phyloP scores from a whole-genome alignment of 2,329 filamentous ascomycete species.

The Aspergillus proliferans region DNA sequence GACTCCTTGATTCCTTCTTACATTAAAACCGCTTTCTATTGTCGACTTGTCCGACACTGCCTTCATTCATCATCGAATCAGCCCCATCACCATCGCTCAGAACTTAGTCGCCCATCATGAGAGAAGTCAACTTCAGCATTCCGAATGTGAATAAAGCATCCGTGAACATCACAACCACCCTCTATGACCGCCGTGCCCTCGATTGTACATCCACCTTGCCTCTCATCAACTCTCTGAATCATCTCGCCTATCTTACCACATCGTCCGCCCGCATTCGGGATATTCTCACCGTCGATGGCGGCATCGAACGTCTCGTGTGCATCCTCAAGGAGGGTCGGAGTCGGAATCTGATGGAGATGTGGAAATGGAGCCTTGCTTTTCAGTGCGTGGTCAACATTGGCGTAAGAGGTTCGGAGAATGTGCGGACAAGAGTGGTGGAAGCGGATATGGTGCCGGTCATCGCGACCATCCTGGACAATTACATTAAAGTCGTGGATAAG shows the following conservation, averaged over 20 bases:
- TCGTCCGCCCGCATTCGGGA: slow-evolving; percentile 96
- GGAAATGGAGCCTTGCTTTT: slow-evolving; percentile 99
- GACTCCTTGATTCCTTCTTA: not conserved
- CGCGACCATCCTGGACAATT: slow-evolving; percentile 95
- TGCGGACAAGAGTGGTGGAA: slow-evolving; percentile 91
- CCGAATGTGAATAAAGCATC: slow-evolving; percentile 99
- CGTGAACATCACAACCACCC: slow-evolving; percentile 94
- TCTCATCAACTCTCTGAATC: slow-evolving; percentile 97
- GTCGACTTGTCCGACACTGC: no score
- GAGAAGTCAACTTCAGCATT: slow-evolving; percentile 99
- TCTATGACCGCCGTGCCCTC: slow-evolving; percentile 94
- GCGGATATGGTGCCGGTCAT: slow-evolving; percentile 99
- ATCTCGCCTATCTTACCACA: slow-evolving; percentile 95
- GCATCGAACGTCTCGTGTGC: slow-evolving; percentile 91
- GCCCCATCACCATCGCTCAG: not conserved
- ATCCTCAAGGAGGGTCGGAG: slow-evolving; percentile 96
- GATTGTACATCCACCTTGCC: slow-evolving; percentile 97
- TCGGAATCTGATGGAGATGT: slow-evolving; percentile 99
- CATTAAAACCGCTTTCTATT: not conserved
- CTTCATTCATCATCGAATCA: not conserved
- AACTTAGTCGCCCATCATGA: slow-evolving; percentile 60
- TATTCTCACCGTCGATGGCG: slow-evolving; percentile 96
- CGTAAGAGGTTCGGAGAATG: slow-evolving; percentile 87
- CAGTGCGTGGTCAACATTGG: slow-evolving; percentile 99
- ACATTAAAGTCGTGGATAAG: slow-evolving; percentile 92